Evolutionary conservation across 208 protist genomes (phyloP).

Genomic region (Balamuthia mandrillaris): DNA sequence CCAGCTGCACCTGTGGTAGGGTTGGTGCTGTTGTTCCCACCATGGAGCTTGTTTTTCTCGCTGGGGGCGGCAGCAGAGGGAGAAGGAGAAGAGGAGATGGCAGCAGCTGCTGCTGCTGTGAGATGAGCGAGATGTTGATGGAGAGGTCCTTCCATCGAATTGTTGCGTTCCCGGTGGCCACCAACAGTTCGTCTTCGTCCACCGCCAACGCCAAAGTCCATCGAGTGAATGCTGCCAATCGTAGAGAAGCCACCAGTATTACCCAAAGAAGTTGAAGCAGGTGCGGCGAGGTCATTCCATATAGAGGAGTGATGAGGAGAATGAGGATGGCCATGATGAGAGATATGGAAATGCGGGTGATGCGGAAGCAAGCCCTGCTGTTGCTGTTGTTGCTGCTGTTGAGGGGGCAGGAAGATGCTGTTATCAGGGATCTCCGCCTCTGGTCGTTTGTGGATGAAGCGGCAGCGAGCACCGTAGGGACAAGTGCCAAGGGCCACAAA

Average conservation of each 20-base stretch:
- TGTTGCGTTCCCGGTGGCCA: too few relatives aligned
- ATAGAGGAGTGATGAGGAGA: background rate
- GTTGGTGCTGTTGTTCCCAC: background rate
- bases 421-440: background rate
- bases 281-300: background rate
- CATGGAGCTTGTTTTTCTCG: background rate
- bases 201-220: background rate
- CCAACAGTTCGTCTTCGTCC: too few relatives aligned
- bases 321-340: background rate
- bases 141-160: too few relatives aligned
- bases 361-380: background rate
- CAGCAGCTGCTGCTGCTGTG: constrained; percentile 24
- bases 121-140: too few relatives aligned
- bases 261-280: background rate
- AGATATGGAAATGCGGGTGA: background rate
- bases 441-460: constrained; percentile 59
- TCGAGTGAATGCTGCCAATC: background rate
- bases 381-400: background rate
- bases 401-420: constrained; percentile 22
- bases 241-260: background rate
- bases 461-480: constrained; percentile 62
- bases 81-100: background rate
- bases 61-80: background rate
- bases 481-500: constrained; percentile 62
- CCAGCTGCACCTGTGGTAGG: background rate